Base-by-base conservation (phyloP, 202 grass and related monocot species). In the Schoenoplectus triqueter region DNA sequence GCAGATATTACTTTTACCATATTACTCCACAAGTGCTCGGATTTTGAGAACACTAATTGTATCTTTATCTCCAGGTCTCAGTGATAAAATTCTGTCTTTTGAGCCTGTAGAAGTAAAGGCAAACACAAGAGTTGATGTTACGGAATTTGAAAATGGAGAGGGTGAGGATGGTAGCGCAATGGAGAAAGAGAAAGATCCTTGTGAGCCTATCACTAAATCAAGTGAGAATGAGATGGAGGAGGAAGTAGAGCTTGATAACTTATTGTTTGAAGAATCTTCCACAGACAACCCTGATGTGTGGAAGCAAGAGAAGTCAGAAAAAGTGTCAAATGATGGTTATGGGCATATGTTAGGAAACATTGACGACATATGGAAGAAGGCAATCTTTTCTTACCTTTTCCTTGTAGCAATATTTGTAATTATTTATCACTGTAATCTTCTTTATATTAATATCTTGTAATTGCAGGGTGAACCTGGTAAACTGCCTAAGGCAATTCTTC, bases 311-410 rank as follows among this genome's bases (percentile, higher is more conserved):
- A 87, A 90, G 72, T 19, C 88, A 88, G 92, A 92, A 79, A 86
- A 93, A 72, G 82, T 95, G 69, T 72, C 76, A 87, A 87, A 92
- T 84, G 88, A 90, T 62, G 82, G 89, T 64, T 93, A 90, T 84
- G 91, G 88, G 0, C 56, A 95, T 86, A 88, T 90, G 88, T 90
- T 98, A 67, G 91, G 92, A 85, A 98, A 86, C 82, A 89, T 98
- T 88, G 95, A 98, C 80, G 92, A 98, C 50, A 89, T 98, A 72
- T 98, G 95, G 95, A 98, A 92, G 86, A 95, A 98, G 92, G 95
- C 91, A 64, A 70, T 61, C 22, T 78, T 81, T 64, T 57, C 47
- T 84, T 68, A 56, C 59, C 54, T 86, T 56, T 57, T 76, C 21
- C 4, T 74, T 55, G 2, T 81, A 84, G 71, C 15, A 60, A 64